phyloP scores from a whole-genome alignment of 495 filamentous ascomycete genomes.

The Hyaloscypha bicolor region DNA sequence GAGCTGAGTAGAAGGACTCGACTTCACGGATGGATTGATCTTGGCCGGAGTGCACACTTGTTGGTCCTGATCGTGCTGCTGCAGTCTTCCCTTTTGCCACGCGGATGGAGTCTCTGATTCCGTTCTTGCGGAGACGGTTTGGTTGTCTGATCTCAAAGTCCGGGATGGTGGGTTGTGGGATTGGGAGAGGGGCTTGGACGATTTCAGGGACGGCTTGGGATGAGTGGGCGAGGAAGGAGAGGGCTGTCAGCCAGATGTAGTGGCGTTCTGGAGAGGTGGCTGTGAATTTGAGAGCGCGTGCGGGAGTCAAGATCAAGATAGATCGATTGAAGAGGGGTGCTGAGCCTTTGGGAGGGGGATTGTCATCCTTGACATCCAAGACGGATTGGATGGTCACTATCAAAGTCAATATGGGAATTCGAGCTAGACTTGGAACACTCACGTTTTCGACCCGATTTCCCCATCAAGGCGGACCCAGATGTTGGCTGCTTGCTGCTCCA shows the following conservation, averaged over 20 bases:
- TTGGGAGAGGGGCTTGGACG: constrained; percentile 56
- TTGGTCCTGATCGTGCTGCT: constrained; percentile 26
- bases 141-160: constrained; percentile 50
- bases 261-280: constrained; percentile 81
- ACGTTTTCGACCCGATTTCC: constrained; percentile 96
- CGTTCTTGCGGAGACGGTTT: constrained; percentile 47
- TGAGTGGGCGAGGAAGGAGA: constrained; percentile 92
- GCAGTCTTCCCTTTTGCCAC: constrained; percentile 69
- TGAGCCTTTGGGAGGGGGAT: constrained; percentile 72
- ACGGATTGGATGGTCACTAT: constrained; percentile 94
- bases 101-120: constrained; percentile 88
- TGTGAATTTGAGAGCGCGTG: constrained; percentile 94
- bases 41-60: constrained; percentile 31
- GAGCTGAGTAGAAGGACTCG: constrained; percentile 36
- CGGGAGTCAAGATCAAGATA: constrained; percentile 91
- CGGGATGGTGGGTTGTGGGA: constrained; percentile 48
- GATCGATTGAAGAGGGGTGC: constrained; percentile 81
- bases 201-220: constrained; percentile 71
- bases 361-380: constrained; percentile 94
- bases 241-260: constrained; percentile 90
- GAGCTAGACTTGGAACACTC: constrained; percentile 43
- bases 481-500: constrained; percentile 99
- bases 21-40: constrained; percentile 28
- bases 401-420: constrained; percentile 31
- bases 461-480: constrained; percentile 82